phyloP scores from a whole-genome alignment of 2,329 filamentous ascomycete genomes.

The Cladosporium sp. region DNA sequence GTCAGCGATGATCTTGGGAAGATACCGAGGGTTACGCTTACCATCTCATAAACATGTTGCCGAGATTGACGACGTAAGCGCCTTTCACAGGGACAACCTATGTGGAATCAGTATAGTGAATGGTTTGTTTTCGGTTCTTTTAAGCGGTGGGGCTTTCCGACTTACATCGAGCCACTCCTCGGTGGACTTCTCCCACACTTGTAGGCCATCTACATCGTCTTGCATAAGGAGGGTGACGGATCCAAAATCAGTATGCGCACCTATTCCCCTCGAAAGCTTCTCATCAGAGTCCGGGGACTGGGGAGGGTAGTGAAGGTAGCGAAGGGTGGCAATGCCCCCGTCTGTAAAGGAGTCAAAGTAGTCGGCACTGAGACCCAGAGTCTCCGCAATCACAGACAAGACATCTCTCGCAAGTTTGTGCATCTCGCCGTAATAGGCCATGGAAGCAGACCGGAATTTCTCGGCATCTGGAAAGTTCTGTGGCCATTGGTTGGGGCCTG shows the following conservation, averaged over 20 bases:
- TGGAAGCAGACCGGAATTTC: constrained; percentile 35
- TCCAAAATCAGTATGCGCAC: constrained; percentile 26
- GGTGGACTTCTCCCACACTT: constrained; percentile 30
- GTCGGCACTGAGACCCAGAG: constrained; percentile 34
- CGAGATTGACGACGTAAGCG: constrained; percentile 23
- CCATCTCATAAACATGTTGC: constrained; percentile 12
- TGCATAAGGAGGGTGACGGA: constrained; percentile 30
- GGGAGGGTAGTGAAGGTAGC: constrained; percentile 28
- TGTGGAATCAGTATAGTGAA: not conserved
- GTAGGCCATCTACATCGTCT: constrained; percentile 36
- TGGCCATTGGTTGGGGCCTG: constrained; percentile 15
- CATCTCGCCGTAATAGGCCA: constrained; percentile 39
- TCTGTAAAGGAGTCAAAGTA: constrained; percentile 36
- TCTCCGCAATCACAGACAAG: constrained; percentile 37
- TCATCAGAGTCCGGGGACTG: constrained; percentile 27
- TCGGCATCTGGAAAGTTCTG: constrained; percentile 16
- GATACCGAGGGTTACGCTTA: not conserved
- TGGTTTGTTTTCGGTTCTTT: not conserved
- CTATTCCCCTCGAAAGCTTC: constrained; percentile 35
- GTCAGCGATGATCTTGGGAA: not conserved
- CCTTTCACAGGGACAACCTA: constrained; percentile 18
- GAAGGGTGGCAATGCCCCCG: constrained; percentile 38
- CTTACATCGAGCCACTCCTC: constrained; percentile 31
- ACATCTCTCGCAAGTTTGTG: constrained; percentile 38
- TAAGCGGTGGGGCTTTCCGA: not conserved